A percentile compares a stretch with the other conserved stretches of the same genome.
These are phyloP conservation scores for Grigorovia jiainica DNA, from an alignment of 805 yeast species.

Conservation along the genomic window DNA sequence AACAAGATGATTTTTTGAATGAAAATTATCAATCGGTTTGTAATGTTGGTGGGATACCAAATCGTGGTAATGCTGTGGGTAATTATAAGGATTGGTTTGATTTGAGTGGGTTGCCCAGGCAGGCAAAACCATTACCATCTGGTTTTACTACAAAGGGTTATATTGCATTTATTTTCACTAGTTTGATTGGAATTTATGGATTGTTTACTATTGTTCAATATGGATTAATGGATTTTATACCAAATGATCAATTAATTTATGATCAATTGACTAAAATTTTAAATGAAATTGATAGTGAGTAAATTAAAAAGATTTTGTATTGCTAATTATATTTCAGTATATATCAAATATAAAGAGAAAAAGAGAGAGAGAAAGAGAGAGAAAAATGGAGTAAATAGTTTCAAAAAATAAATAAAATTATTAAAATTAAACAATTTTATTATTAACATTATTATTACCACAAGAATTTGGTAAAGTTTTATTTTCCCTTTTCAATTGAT, in stretches of 20 bases:
- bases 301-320: not conserved
- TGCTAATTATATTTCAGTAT: too few relatives aligned
- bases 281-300: slow-evolving; percentile 8
- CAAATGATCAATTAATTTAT: slow-evolving; percentile 37
- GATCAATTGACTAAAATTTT: slow-evolving; percentile 31
- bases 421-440: too few relatives aligned
- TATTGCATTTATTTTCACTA: slow-evolving; percentile 47
- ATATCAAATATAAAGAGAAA: too few relatives aligned
- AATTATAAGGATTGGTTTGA: slow-evolving; percentile 44
- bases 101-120: slow-evolving; percentile 50
- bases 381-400: too few relatives aligned
- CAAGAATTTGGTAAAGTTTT: not conserved
- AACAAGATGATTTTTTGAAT: slow-evolving; percentile 35
- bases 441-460: not conserved
- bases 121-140: slow-evolving; percentile 51
- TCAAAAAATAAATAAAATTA: too few relatives aligned
- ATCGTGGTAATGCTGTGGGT: slow-evolving; percentile 69
- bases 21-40: slow-evolving; percentile 45
- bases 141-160: slow-evolving; percentile 70
- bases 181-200: slow-evolving; percentile 51
- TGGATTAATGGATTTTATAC: slow-evolving; percentile 55
- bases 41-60: slow-evolving; percentile 35
- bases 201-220: slow-evolving; percentile 47
- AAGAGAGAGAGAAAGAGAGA: too few relatives aligned
- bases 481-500: not conserved